A percentile compares a stretch with the other conserved stretches of the same genome.
Conservation (phyloP, 2,329 filamentous ascomycete genomes). For the Raffaelea ambrosiae region DNA sequence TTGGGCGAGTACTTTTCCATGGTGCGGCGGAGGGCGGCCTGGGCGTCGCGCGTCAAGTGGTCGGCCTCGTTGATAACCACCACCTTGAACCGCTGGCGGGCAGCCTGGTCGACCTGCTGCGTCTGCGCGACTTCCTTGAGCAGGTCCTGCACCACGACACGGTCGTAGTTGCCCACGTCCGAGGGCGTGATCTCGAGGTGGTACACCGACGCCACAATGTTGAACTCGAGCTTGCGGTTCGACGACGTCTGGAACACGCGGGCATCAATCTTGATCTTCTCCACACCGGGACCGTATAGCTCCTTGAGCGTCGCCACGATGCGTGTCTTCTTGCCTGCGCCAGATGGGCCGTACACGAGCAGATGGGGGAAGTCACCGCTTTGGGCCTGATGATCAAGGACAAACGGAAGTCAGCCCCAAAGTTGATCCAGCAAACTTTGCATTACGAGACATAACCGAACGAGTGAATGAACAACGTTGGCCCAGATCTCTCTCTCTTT, state of each 20-base stretch:
- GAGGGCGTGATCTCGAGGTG: constrained; percentile 97
- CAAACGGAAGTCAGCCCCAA: background rate
- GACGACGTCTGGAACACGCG: constrained; percentile 91
- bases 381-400: constrained; percentile 57
- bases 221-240: constrained; percentile 98
- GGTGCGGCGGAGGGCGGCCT: constrained; percentile 85
- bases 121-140: constrained; percentile 98
- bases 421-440: constrained; percentile 2
- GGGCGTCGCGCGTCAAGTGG: constrained; percentile 85
- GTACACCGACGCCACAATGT: constrained; percentile 94
- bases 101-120: constrained; percentile 91
- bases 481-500: background rate
- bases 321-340: constrained; percentile 94
- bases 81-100: constrained; percentile 92
- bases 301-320: constrained; percentile 94
- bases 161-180: constrained; percentile 92
- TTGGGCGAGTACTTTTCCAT: constrained; percentile 99
- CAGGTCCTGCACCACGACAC: constrained; percentile 90
- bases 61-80: constrained; percentile 99
- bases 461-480: background rate
- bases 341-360: constrained; percentile 92
- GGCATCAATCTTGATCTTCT: constrained; percentile 99
- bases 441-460: background rate
- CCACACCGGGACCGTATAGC: constrained; percentile 90
- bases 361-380: constrained; percentile 97